A percentile compares a stretch with the other conserved stretches of the same genome.
Conservation (phyloP, 2,329 filamentous ascomycete species). For the Exophiala alcalophila region DNA sequence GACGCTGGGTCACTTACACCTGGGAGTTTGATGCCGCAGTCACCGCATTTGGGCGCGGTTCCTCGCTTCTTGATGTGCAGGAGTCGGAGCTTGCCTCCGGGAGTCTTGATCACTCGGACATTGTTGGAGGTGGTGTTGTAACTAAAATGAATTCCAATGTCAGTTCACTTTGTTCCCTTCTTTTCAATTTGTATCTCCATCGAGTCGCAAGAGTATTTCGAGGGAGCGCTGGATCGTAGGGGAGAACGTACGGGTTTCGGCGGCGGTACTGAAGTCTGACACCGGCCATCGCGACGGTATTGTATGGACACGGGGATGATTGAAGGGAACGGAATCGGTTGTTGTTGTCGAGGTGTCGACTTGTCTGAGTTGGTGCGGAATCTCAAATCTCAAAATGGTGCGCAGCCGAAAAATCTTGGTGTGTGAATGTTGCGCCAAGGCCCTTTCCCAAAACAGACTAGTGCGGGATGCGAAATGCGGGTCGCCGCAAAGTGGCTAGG, state of each 20-base stretch:
- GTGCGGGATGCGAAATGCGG: slow-evolving; percentile 3
- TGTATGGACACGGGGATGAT: slow-evolving; percentile 14
- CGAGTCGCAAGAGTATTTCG: not conserved
- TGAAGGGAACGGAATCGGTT: slow-evolving; percentile 10
- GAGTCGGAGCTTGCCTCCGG: slow-evolving; percentile 90
- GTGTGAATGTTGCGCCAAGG: too few species aligned
- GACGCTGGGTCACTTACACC: slow-evolving; percentile 69
- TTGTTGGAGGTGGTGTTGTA: slow-evolving; percentile 99
- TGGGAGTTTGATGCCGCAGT: slow-evolving; percentile 95
- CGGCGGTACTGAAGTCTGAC: slow-evolving; percentile 58
- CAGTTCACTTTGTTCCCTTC: not conserved
- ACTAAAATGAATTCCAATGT: slow-evolving; percentile 46
- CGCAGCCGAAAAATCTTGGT: slow-evolving; percentile 14
- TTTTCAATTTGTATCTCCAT: too few species aligned
- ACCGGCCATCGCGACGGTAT: slow-evolving; percentile 31
- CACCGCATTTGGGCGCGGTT: slow-evolving; percentile 97
- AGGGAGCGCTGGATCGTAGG: slow-evolving; percentile 2
- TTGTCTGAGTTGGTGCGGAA: slow-evolving; percentile 1
- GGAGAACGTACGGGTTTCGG: slow-evolving; percentile 69
- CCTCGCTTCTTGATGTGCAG: slow-evolving; percentile 99
- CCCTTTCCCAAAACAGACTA: slow-evolving; percentile 3
- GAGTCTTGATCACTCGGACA: slow-evolving; percentile 92
- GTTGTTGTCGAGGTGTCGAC: slow-evolving; percentile 17
- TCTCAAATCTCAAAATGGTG: too few species aligned
- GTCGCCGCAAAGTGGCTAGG: slow-evolving; percentile 10